These are phyloP conservation scores for Phialocephala subalpina DNA, from an alignment of 2,329 filamentous ascomycete genomes.

Conservation along the genomic window DNA sequence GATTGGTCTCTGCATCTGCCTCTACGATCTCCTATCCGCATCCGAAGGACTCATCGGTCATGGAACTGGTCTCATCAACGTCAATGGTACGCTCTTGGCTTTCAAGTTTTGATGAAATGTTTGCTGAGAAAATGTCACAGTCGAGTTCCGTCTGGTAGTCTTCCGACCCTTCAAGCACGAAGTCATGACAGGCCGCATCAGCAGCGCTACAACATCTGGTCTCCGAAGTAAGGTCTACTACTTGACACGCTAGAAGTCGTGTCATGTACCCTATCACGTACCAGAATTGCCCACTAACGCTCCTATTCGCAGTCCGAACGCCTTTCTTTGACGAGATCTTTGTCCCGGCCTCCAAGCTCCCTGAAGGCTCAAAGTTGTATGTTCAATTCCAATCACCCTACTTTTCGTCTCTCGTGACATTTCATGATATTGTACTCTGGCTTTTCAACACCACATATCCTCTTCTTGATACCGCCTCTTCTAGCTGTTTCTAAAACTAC, in stretches of 20 bases:
- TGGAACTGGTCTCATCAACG: slow-evolving; percentile 89
- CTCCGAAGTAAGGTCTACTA: slow-evolving; percentile 65
- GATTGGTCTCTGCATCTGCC: slow-evolving; percentile 89
- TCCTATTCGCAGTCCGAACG: slow-evolving; percentile 66
- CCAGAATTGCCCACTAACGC: neutral
- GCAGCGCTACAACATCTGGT: slow-evolving; percentile 73
- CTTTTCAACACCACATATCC: no score
- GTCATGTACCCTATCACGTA: no score
- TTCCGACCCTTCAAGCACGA: slow-evolving; percentile 97
- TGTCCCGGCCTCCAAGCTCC: slow-evolving; percentile 76
- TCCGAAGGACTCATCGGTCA: slow-evolving; percentile 95
- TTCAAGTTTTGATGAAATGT: neutral
- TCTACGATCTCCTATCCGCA: slow-evolving; percentile 89
- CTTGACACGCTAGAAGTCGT: no score
- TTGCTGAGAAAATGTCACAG: slow-evolving; percentile 52
- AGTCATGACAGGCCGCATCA: slow-evolving; percentile 86
- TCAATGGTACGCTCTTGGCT: slow-evolving; percentile 73
- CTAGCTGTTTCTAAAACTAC: no score
- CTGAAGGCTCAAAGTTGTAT: slow-evolving; percentile 80
- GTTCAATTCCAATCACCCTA: slow-evolving; percentile 43
- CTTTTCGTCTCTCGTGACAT: neutral
- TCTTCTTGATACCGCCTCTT: no score
- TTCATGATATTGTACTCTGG: neutral
- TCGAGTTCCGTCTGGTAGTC: slow-evolving; percentile 91
- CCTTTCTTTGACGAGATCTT: slow-evolving; percentile 97